Evolutionary conservation across 2,329 filamentous ascomycete genomes (phyloP).

Genomic region (Davidsoniella virescens): DNA sequence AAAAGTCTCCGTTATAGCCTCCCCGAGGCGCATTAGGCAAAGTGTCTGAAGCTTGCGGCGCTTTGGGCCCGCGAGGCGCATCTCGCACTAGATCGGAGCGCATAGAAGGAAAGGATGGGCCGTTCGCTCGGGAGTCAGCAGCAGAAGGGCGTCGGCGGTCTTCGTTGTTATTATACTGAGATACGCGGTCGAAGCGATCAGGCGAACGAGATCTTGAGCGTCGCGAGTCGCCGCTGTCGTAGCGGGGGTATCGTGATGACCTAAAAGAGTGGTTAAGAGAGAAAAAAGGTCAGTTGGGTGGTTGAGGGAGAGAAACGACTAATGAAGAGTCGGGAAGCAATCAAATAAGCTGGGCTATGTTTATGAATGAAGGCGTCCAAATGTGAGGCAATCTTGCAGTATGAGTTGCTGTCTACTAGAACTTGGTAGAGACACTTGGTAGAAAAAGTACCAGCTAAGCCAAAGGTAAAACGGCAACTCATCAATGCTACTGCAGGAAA

Average conservation of each 20-base stretch:
- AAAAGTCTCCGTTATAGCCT: slow-evolving; percentile 48
- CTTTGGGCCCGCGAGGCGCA: slow-evolving; percentile 68
- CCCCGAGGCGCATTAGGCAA: slow-evolving; percentile 52
- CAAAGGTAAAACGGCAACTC: too few species aligned
- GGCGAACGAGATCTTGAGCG: slow-evolving; percentile 53
- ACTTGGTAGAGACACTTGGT: too few species aligned
- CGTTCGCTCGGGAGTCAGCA: slow-evolving; percentile 27
- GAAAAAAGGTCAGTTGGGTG: slow-evolving; percentile 1
- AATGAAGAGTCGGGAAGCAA: background rate
- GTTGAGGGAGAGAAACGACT: background rate
- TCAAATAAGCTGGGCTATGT: background rate
- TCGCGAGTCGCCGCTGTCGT: slow-evolving; percentile 37
- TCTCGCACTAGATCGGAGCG: slow-evolving; percentile 41
- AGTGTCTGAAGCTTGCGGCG: slow-evolving; percentile 40
- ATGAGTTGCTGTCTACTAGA: too few species aligned
- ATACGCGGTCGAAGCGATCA: slow-evolving; percentile 42
- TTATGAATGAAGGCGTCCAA: background rate
- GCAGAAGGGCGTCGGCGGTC: slow-evolving; percentile 54
- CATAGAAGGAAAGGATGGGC: slow-evolving; percentile 41
- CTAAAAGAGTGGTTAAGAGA: slow-evolving; percentile 17
- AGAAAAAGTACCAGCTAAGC: too few species aligned
- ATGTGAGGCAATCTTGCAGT: background rate
- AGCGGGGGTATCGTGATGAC: slow-evolving; percentile 41
- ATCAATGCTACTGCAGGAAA: too few species aligned
- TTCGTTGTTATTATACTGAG: slow-evolving; percentile 38